A percentile compares a stretch with the other conserved stretches of the same genome.
Evolutionary conservation across 768 basidiomycete genomes (phyloP).

Genomic region (Lactarius sp.): DNA sequence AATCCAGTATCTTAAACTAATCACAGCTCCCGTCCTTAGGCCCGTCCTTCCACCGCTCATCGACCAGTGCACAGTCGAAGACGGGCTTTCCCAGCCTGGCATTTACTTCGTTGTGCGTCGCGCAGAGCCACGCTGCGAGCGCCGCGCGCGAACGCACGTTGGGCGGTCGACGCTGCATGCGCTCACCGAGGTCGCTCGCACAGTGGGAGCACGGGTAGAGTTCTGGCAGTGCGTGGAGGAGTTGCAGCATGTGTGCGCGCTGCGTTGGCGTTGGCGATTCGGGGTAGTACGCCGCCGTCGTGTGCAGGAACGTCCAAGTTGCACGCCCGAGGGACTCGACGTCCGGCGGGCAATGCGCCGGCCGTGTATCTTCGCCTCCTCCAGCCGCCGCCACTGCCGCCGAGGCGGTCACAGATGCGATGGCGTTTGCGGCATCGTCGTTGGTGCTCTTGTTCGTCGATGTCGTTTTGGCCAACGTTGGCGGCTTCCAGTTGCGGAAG

Average conservation of each 20-base stretch:
- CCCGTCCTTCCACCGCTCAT: slow-evolving; percentile 92
- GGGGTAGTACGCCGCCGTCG: slow-evolving; percentile 94
- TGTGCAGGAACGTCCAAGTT: slow-evolving; percentile 96
- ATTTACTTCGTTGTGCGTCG: slow-evolving; percentile 92
- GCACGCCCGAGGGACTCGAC: slow-evolving; percentile 84
- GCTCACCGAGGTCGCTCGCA: slow-evolving; percentile 73
- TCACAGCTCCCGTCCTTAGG: slow-evolving; percentile 86
- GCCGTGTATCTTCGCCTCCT: slow-evolving; percentile 37
- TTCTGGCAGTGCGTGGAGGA: slow-evolving; percentile 71
- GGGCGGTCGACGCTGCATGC: slow-evolving; percentile 62
- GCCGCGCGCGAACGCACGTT: slow-evolving; percentile 67
- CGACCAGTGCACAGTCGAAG: slow-evolving; percentile 79
- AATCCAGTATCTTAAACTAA: slow-evolving; percentile 31
- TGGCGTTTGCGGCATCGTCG: slow-evolving; percentile 34
- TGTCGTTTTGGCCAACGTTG: slow-evolving; percentile 29
- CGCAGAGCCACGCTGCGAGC: slow-evolving; percentile 84
- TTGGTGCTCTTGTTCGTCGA: slow-evolving; percentile 18
- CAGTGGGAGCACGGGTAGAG: slow-evolving; percentile 89
- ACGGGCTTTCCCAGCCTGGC: slow-evolving; percentile 72
- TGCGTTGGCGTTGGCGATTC: slow-evolving; percentile 69
- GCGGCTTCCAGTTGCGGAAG: slow-evolving; percentile 64
- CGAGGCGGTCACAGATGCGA: slow-evolving; percentile 33
- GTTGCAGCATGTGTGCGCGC: slow-evolving; percentile 75
- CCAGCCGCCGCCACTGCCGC: slow-evolving; percentile 21
- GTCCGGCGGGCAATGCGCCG: slow-evolving; percentile 81